Conservation (phyloP, 106 monocot genomes). For the Phalaenopsis equestris region DNA sequence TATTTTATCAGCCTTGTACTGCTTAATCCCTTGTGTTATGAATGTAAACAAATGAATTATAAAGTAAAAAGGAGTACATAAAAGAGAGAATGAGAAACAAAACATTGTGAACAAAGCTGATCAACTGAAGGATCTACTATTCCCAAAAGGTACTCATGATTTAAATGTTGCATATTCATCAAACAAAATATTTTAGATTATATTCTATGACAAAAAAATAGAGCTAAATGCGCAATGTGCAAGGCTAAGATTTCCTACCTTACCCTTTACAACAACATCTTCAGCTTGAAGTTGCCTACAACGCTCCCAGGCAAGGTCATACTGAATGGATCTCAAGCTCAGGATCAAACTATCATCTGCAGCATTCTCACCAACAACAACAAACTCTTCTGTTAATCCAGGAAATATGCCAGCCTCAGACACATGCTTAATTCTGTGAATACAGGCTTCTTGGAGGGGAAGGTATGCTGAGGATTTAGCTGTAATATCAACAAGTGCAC, state of each 20-base stretch:
- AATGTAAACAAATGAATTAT: background rate
- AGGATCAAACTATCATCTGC: constrained; percentile 79
- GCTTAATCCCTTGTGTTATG: background rate
- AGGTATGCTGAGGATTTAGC: constrained; percentile 83
- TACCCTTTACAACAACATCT: constrained; percentile 90
- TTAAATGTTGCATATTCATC: background rate
- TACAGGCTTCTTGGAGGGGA: constrained; percentile 77
- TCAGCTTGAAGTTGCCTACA: constrained; percentile 89
- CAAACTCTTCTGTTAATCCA: constrained; percentile 78
- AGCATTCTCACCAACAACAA: constrained; percentile 58
- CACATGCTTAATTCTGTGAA: constrained; percentile 71
- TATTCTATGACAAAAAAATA: too few species aligned
- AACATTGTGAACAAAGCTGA: background rate
- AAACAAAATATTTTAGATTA: too few species aligned
- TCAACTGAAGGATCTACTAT: background rate
- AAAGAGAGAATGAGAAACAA: too few species aligned
- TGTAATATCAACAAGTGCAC: constrained; percentile 76
- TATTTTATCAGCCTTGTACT: background rate
- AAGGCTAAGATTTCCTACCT: constrained; percentile 36
- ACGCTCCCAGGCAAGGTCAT: constrained; percentile 94
- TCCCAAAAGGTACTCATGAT: background rate
- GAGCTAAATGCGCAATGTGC: background rate
- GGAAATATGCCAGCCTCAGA: constrained; percentile 80
- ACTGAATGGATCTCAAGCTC: constrained; percentile 79
- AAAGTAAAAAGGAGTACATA: background rate